Conservation (phyloP, 441 rosid species). For the Corymbia citriodora region DNA sequence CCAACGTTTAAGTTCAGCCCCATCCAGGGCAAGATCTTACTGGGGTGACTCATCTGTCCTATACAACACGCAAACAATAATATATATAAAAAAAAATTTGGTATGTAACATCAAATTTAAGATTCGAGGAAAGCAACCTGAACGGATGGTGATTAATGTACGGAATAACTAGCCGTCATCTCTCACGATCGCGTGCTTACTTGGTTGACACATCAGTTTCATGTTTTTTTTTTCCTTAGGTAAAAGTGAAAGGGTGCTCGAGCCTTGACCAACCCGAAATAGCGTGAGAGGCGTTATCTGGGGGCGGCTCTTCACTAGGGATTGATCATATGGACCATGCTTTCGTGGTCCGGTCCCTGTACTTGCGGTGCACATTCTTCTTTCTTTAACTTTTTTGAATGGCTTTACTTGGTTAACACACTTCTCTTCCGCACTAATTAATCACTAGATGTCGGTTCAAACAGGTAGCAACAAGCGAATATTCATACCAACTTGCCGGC, state of each 20-base stretch:
- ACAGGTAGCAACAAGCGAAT: neutral
- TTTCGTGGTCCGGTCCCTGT: neutral
- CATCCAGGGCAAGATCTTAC: neutral
- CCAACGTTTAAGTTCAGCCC: neutral
- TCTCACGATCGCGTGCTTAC: neutral
- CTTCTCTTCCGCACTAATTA: neutral
- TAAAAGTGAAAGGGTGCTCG: neutral
- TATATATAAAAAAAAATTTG: too few species aligned
- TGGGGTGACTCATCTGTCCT: neutral
- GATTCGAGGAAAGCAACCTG: neutral
- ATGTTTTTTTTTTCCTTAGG: neutral
- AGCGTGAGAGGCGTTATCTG: neutral
- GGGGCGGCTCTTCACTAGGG: neutral
- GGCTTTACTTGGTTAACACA: neutral
- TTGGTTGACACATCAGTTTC: neutral
- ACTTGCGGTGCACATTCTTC: neutral
- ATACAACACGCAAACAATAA: neutral
- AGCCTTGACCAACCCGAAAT: neutral
- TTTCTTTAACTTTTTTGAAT: neutral
- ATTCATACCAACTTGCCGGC: neutral
- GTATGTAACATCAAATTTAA: neutral
- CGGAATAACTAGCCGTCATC: neutral
- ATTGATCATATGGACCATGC: neutral
- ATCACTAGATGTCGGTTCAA: neutral
- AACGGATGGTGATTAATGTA: neutral